A percentile compares a stretch with the other conserved stretches of the same genome.
phyloP scores from a whole-genome alignment of 352 stramenopile species.

The Blastocystis sp. region DNA sequence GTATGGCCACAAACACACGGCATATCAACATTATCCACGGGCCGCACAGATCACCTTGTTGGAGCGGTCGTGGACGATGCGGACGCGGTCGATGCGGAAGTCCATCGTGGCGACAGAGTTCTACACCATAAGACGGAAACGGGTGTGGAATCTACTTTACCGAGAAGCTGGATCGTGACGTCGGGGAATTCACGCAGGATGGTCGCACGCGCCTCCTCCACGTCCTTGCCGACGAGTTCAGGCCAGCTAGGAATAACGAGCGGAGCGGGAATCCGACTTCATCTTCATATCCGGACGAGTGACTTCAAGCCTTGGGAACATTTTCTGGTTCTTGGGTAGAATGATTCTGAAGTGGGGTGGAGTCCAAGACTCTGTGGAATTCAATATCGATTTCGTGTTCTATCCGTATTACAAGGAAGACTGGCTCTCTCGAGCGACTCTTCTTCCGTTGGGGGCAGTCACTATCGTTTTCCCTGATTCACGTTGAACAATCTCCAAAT shows the following conservation, averaged over 20 bases:
- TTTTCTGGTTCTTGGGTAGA: no score
- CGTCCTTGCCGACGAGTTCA: conserved; percentile 44
- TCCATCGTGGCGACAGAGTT: conserved; percentile 57
- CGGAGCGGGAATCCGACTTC: background rate
- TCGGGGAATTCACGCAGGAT: conserved; percentile 21
- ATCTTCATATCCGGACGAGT: conserved; percentile 66
- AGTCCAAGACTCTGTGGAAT: no score
- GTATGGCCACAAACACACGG: background rate
- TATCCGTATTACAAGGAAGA: no score
- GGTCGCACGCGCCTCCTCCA: conserved; percentile 20
- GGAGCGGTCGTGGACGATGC: conserved; percentile 55
- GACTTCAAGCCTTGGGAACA: no score
- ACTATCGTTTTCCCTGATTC: no score
- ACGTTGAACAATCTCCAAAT: no score
- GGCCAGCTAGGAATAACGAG: conserved; percentile 16
- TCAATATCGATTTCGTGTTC: no score
- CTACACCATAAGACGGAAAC: background rate
- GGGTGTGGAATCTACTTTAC: background rate
- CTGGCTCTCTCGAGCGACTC: no score
- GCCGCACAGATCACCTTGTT: conserved; percentile 30
- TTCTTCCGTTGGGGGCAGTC: no score
- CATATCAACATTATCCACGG: conserved; percentile 20
- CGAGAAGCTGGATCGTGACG: conserved; percentile 43
- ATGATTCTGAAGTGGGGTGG: no score
- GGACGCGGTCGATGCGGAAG: conserved; percentile 64